phyloP scores from a whole-genome alignment of 2,329 filamentous ascomycete genomes.

The Fusarium sp. region DNA sequence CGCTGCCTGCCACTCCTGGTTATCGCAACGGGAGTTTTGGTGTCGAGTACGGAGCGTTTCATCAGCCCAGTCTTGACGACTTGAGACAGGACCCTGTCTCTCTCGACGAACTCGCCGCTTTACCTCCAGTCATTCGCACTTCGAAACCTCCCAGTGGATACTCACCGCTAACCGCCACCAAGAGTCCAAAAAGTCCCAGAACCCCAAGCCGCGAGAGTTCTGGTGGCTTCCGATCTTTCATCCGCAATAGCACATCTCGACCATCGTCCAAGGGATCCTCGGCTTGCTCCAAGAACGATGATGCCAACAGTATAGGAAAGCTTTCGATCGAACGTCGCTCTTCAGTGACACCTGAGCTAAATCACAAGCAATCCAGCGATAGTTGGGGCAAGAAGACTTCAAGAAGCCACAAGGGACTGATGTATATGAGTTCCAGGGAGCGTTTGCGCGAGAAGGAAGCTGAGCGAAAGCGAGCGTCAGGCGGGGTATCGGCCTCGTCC shows the following conservation, averaged over 20 bases:
- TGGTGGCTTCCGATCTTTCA: slow-evolving; percentile 69
- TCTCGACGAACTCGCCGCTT: slow-evolving; percentile 71
- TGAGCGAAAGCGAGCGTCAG: slow-evolving; percentile 68
- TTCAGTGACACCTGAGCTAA: slow-evolving; percentile 63
- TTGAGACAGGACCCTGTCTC: slow-evolving; percentile 61
- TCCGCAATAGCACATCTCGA: slow-evolving; percentile 65
- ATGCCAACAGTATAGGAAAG: slow-evolving; percentile 73
- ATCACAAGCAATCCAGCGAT: slow-evolving; percentile 68
- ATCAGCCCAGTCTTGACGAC: slow-evolving; percentile 64
- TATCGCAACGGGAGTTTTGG: slow-evolving; percentile 71
- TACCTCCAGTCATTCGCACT: slow-evolving; percentile 81
- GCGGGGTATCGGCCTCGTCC: slow-evolving; percentile 39
- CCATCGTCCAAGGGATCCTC: slow-evolving; percentile 71
- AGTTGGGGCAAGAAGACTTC: slow-evolving; percentile 72
- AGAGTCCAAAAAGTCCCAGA: slow-evolving; percentile 62
- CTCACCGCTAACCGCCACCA: slow-evolving; percentile 76
- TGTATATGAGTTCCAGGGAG: slow-evolving; percentile 82
- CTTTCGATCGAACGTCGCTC: slow-evolving; percentile 71
- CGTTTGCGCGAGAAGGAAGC: slow-evolving; percentile 72
- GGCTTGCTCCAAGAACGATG: slow-evolving; percentile 67
- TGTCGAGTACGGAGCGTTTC: slow-evolving; percentile 78
- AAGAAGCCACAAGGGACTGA: slow-evolving; percentile 69
- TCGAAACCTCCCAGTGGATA: slow-evolving; percentile 84
- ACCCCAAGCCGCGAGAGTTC: slow-evolving; percentile 64
- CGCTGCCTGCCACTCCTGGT: slow-evolving; percentile 53